phyloP scores from a whole-genome alignment of 257 asterid species.

The Parsonsia alboflavescens region DNA sequence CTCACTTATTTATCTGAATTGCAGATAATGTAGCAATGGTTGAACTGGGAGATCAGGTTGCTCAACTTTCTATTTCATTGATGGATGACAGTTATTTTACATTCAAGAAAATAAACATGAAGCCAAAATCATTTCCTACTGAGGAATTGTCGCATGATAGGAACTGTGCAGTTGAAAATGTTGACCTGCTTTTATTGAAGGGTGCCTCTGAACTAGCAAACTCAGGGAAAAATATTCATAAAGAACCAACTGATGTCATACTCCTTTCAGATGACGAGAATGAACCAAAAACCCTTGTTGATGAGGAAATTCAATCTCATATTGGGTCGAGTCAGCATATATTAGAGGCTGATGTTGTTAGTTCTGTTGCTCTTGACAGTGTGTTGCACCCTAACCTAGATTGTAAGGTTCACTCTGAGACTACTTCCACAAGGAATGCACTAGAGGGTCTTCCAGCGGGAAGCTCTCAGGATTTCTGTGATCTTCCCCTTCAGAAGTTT shows the following conservation, averaged over 20 bases:
- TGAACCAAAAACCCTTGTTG: conserved; percentile 41
- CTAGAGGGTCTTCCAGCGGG: conserved; percentile 23
- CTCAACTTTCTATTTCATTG: conserved; percentile 63
- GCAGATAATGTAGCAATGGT: conserved; percentile 63
- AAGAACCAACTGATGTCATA: conserved; percentile 37
- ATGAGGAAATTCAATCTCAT: conserved; percentile 22
- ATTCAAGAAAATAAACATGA: conserved; percentile 20
- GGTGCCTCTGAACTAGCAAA: conserved; percentile 28
- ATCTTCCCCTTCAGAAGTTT: conserved; percentile 22
- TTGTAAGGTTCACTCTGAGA: conserved; percentile 19
- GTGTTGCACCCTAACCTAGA: conserved; percentile 27
- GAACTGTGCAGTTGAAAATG: conserved; percentile 27
- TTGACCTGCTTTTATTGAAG: conserved; percentile 26
- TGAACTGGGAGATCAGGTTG: conserved; percentile 55
- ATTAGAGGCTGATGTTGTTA: conserved; percentile 26
- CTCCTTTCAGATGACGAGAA: conserved; percentile 67
- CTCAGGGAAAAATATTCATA: conserved; percentile 27
- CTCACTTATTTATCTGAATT: conserved; percentile 13
- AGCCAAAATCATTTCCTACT: conserved; percentile 26
- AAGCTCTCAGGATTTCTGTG: conserved; percentile 29
- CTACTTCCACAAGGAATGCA: conserved; percentile 20
- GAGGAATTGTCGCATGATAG: conserved; percentile 27
- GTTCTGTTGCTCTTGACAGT: conserved; percentile 28
- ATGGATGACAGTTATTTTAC: conserved; percentile 34
- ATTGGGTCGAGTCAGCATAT: conserved; percentile 25